Conservation (phyloP, 305 asterid genomes). For the Rubia tinctorum region DNA sequence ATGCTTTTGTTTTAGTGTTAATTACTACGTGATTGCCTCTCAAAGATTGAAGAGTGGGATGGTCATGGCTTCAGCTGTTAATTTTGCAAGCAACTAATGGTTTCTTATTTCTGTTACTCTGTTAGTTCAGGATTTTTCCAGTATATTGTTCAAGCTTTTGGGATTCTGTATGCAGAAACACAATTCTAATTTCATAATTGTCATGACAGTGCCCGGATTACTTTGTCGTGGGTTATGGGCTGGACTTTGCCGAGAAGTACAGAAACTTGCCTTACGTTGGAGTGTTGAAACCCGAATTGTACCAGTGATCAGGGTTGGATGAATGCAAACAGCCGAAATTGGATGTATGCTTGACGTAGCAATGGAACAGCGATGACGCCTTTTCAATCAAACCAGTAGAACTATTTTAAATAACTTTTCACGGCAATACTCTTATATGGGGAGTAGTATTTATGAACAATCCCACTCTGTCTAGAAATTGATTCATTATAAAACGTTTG, state of each 20-base stretch:
- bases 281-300: constrained; percentile 68
- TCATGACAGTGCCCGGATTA: constrained; percentile 73
- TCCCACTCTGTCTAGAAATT: not conserved
- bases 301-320: constrained; percentile 9
- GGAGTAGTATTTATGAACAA: not conserved
- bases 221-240: constrained; percentile 92
- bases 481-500: not conserved
- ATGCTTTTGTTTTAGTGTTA: not conserved
- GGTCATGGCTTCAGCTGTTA: not conserved
- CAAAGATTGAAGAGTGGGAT: not conserved
- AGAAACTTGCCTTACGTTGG: constrained; percentile 89
- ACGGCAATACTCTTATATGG: not conserved
- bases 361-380: too few species aligned
- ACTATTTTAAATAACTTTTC: not conserved
- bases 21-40: too few species aligned
- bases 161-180: not conserved
- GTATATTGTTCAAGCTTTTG: not conserved
- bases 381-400: not conserved
- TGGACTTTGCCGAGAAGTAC: constrained; percentile 74
- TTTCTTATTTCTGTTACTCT: not conserved
- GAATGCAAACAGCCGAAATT: not conserved
- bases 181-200: constrained; percentile 4
- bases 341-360: not conserved
- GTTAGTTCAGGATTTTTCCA: not conserved
- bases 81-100: not conserved